Evolutionary conservation across 257 asterid genomes (phyloP).

Genomic region (Solanum clarkiae): DNA sequence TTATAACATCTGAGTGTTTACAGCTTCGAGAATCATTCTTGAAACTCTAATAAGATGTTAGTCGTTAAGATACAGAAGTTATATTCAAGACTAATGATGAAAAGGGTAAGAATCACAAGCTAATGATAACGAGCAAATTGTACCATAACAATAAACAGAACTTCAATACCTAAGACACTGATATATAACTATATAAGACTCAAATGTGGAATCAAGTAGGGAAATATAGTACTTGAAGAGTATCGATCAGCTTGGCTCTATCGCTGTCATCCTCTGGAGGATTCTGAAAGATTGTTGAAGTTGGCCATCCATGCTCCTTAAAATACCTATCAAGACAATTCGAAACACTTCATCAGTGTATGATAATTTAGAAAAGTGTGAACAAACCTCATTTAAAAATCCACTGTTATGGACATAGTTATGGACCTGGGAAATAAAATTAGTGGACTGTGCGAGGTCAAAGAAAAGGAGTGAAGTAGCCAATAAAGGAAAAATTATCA

Average conservation of each 20-base stretch:
- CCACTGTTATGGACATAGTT: neutral
- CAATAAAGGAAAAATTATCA: too few relatives aligned
- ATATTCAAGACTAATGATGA: neutral
- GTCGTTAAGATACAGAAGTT: neutral
- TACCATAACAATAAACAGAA: neutral
- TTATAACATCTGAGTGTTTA: neutral
- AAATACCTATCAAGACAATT: conserved; percentile 46
- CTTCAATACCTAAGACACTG: neutral
- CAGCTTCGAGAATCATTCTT: neutral
- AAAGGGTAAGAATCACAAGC: neutral
- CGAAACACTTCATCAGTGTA: neutral
- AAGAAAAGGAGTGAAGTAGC: neutral
- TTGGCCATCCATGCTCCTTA: conserved; percentile 94
- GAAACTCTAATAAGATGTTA: neutral
- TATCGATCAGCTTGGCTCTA: conserved; percentile 64
- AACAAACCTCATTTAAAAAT: neutral
- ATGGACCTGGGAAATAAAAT: too few relatives aligned
- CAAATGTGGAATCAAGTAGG: neutral
- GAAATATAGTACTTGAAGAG: conserved; percentile 50
- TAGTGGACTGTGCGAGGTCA: neutral
- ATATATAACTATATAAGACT: neutral
- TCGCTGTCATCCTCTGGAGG: conserved; percentile 63
- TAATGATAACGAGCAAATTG: neutral
- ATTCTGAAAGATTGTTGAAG: conserved; percentile 39
- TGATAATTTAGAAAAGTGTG: neutral